Base-by-base conservation (phyloP, 495 filamentous ascomycete genomes). In the Apiosordaria backusii region DNA sequence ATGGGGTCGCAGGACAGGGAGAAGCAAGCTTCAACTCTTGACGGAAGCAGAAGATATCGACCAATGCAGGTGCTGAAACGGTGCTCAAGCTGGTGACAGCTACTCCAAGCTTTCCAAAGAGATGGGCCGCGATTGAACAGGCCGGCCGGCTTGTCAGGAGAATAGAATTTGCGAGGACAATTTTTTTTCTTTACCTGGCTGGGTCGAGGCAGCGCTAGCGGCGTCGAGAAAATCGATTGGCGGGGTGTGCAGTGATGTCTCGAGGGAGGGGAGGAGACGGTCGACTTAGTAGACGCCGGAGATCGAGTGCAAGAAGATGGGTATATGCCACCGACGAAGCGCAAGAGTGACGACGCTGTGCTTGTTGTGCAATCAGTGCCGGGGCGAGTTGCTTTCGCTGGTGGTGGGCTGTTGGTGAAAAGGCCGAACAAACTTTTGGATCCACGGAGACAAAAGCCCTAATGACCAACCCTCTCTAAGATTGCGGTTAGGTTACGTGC, bases 391-490 rank as follows among this genome's bases (percentile, higher is more conserved):
- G 9, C 16, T 45, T 45, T 45, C 35, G 35, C 35, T 13, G 35
- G 35, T 45, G 35, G 13, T 45, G 0, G n/a, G 35, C 16, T 45
- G 35, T 45, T 45, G 35, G 35, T 45, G 35, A 45, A 21, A 57
- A 59, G 7, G 16, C 16, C 23, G 13, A 25, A 4, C 62, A 64
- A 53, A 60, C 64, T 69, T 70, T 64, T 52, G 24, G 53, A 45
- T 64, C 59, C n/a, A 60, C 65, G 53, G 63, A 68, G 62, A 68
- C 55, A 59, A 67, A 67, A 66, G 62, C 62, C 67, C 64, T 60
- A 61, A 70, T 64, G 62, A 69, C 24, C 45, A 52, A 65, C 67
- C 65, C 70, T 64, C 27, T 40, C 61, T 58, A 63, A 62, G 61
- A 61, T 58, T 68, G 63, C 2, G 35, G 35, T 45, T 45, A 45